Evolutionary conservation across 306 rosid genomes (phyloP), one percentile per base, ranked within the genome.

Genomic region (Gillenia trifoliata): DNA sequence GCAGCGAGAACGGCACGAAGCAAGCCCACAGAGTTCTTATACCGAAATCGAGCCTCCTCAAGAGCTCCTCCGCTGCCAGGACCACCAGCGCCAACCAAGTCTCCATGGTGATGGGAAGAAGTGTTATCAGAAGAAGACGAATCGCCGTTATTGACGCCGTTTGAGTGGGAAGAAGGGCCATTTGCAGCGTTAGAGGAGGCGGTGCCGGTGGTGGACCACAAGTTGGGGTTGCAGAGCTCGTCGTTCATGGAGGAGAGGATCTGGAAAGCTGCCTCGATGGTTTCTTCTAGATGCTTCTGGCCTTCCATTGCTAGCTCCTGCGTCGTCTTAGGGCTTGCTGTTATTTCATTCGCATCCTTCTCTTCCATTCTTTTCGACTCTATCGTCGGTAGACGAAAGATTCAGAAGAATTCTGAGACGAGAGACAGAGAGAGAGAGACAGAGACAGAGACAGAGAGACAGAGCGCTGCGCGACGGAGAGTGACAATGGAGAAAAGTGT

Each of bases 171-270:
- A 36, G 91, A 61, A 15, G 79, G 82, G 30, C 73, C 87, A 68
- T 72, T 81, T 3, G 81, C 50, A n/a, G 54, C 26, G 38, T 49
- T 55, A 30, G 76, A 3, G 11, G 80, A 63, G 38, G 87, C 25
- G 8, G 85, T 10, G 64, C 82, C 19, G 68, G 86, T 72, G 73
- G 93, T 85, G 71, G 92, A 81, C 97, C 99, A 95, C 41, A 92
- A 79, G 11, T 86, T 61, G 23, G 98, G 97, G 78, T 92, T 92
- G 82, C 98, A 90, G 74, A 95, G 98, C 79, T 90, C 98, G 77
- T 95, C 97, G 78, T 95, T 95, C 99, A 95, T 92, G 73, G 98
- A 92, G 74, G 89, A 86, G 61, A 95, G 95, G 86, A 95, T 92
- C 85, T 89, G 93, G 69, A 84, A 93, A 75, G 98, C 97, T 30